Percentiles rank a stretch among this genome's conserved stretches.
Conservation (phyloP, 164 flowering plant genomes). For the Tetrastigma voinierianum region DNA sequence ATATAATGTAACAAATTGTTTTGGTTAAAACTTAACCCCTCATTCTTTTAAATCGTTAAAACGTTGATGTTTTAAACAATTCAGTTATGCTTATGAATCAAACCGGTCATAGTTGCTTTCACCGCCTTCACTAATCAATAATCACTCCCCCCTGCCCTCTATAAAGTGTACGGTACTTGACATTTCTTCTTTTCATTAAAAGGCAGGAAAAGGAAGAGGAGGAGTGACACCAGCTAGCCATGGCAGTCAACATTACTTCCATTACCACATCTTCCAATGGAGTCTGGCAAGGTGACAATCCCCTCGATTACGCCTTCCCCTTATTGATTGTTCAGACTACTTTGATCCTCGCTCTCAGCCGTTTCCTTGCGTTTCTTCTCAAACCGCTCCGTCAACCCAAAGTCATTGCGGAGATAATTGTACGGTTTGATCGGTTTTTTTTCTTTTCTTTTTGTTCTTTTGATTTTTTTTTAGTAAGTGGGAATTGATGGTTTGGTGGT, state of each 20-base stretch:
- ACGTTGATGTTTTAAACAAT: no score
- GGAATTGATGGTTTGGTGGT: background rate
- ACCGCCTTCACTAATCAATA: no score
- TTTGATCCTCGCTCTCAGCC: conserved; percentile 49
- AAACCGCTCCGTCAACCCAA: conserved; percentile 87
- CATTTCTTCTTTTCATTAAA: no score
- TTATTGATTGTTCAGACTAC: conserved; percentile 62
- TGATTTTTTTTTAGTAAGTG: background rate
- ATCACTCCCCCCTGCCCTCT: no score
- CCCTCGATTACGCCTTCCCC: conserved; percentile 71
- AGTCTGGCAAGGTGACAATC: conserved; percentile 82
- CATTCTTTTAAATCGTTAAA: no score
- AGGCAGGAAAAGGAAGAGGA: no score
- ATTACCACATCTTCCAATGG: conserved; percentile 64
- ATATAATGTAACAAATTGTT: no score
- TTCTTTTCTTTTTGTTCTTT: background rate
- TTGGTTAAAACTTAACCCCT: no score
- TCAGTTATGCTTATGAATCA: no score
- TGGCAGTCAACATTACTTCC: conserved; percentile 48
- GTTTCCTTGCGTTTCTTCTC: conserved; percentile 60
- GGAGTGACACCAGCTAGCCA: conserved; percentile 4
- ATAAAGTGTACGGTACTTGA: no score
- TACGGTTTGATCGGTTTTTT: conserved; percentile 8
- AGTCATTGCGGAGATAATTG: conserved; percentile 84
- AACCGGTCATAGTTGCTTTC: no score